Percentiles rank a stretch among this genome's conserved stretches.
Conservation (phyloP, 805 yeast species). For the Komagataella pastoris region DNA sequence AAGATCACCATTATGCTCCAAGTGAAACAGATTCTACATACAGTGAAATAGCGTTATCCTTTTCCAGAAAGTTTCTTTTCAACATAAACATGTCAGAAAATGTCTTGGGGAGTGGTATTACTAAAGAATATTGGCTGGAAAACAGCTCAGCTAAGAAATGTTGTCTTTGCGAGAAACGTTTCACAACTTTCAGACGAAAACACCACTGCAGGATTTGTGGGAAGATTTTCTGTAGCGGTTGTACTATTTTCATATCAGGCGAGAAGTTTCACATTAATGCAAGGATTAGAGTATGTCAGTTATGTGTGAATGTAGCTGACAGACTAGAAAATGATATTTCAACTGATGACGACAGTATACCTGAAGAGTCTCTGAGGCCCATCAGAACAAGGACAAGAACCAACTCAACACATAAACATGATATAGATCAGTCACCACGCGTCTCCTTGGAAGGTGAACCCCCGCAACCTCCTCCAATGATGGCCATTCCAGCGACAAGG, state of each 20-base stretch:
- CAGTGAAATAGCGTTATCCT: constrained; percentile 1
- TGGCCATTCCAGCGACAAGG: constrained; percentile 76
- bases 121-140: constrained; percentile 89
- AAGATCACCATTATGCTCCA: background rate
- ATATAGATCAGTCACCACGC: background rate
- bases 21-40: constrained; percentile 3
- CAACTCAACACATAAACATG: background rate
- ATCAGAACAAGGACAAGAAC: background rate
- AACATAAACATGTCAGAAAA: constrained; percentile 12
- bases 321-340: constrained; percentile 56
- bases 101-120: constrained; percentile 29
- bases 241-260: constrained; percentile 65
- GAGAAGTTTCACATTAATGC: constrained; percentile 51
- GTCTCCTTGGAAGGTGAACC: constrained; percentile 8
- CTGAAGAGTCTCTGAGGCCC: constrained; percentile 1
- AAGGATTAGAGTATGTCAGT: constrained; percentile 62
- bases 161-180: constrained; percentile 65
- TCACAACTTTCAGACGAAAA: constrained; percentile 76
- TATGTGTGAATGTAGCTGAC: constrained; percentile 50
- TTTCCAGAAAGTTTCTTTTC: constrained; percentile 1
- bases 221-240: constrained; percentile 78
- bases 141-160: constrained; percentile 88
- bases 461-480: constrained; percentile 48
- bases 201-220: constrained; percentile 97
- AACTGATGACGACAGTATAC: constrained; percentile 10